A percentile compares a stretch with the other conserved stretches of the same genome.
phyloP scores from a whole-genome alignment of 257 asterid genomes.

The Leptodermis oblonga region DNA sequence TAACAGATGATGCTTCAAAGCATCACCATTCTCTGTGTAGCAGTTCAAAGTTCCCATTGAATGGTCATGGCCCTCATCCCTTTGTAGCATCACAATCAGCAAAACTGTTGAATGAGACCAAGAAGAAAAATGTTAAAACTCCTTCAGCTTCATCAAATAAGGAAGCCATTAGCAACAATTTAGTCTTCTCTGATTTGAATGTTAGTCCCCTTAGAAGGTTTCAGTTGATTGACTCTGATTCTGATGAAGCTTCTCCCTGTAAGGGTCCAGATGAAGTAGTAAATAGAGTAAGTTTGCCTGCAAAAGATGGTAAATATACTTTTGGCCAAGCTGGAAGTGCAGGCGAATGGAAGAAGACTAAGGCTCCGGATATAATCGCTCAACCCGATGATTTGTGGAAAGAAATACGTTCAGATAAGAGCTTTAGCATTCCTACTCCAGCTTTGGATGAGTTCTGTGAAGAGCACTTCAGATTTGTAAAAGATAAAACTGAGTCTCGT shows the following conservation, averaged over 20 bases:
- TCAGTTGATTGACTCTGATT: constrained; percentile 78
- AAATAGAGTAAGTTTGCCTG: constrained; percentile 27
- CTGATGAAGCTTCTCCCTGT: constrained; percentile 53
- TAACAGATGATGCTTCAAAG: constrained; percentile 37
- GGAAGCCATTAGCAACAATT: constrained; percentile 27
- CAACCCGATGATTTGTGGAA: constrained; percentile 59
- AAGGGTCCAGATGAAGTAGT: constrained; percentile 23
- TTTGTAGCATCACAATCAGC: constrained; percentile 43
- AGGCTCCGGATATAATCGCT: constrained; percentile 30
- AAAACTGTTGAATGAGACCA: constrained; percentile 32
- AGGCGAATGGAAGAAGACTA: constrained; percentile 21
- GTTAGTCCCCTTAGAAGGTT: constrained; percentile 83
- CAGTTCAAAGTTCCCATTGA: constrained; percentile 72
- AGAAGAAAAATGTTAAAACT: constrained; percentile 36
- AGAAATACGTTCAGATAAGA: constrained; percentile 47
- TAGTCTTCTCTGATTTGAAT: constrained; percentile 42
- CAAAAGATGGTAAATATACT: constrained; percentile 24
- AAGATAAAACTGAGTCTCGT: constrained; percentile 29
- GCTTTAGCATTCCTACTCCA: constrained; percentile 60
- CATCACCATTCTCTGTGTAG: constrained; percentile 44
- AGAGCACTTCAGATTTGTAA: constrained; percentile 61
- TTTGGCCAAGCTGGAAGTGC: constrained; percentile 21
- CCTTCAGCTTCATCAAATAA: constrained; percentile 33
- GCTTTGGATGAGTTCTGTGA: constrained; percentile 72
- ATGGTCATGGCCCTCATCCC: constrained; percentile 33